These are phyloP conservation scores for Dipodascopsis tothii DNA, from an alignment of 805 yeast species.

Conservation along the genomic window DNA sequence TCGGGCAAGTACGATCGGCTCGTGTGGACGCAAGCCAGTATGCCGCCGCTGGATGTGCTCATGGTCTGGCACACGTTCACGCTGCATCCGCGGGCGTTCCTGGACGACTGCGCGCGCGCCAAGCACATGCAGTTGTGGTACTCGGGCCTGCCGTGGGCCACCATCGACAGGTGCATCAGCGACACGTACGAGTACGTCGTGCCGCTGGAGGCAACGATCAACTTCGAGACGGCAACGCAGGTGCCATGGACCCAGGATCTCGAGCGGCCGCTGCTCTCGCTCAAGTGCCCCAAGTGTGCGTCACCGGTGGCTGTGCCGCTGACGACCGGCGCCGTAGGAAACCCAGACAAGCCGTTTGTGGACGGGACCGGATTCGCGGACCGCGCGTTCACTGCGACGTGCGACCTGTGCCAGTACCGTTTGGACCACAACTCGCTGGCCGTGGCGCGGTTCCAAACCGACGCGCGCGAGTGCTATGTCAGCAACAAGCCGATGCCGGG, in stretches of 20 bases:
- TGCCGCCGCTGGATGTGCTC: slow-evolving; percentile 25
- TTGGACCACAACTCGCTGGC: background rate
- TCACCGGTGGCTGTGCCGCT: too few species aligned
- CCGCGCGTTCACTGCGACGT: background rate
- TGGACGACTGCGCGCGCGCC: slow-evolving; percentile 20
- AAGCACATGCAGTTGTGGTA: slow-evolving; percentile 1
- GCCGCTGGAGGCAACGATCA: slow-evolving; percentile 1
- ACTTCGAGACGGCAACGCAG: slow-evolving; percentile 2
- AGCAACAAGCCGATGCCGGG: background rate
- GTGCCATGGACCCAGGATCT: background rate
- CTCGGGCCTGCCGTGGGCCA: slow-evolving; percentile 10
- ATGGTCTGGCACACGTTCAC: slow-evolving; percentile 27
- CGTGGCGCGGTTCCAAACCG: background rate
- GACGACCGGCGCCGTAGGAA: too few species aligned
- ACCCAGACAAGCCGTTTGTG: too few species aligned
- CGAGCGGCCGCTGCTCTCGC: background rate
- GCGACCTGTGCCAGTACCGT: background rate
- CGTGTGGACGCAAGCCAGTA: too few species aligned
- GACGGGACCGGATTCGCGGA: background rate
- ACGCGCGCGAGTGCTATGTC: background rate
- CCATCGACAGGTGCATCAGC: background rate
- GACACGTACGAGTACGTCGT: slow-evolving; percentile 2
- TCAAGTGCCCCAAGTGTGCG: background rate
- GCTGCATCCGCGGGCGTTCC: slow-evolving; percentile 23
- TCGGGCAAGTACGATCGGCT: too few species aligned